Base-by-base conservation (phyloP, 345 rosid genomes). In the Corymbia maculata region DNA sequence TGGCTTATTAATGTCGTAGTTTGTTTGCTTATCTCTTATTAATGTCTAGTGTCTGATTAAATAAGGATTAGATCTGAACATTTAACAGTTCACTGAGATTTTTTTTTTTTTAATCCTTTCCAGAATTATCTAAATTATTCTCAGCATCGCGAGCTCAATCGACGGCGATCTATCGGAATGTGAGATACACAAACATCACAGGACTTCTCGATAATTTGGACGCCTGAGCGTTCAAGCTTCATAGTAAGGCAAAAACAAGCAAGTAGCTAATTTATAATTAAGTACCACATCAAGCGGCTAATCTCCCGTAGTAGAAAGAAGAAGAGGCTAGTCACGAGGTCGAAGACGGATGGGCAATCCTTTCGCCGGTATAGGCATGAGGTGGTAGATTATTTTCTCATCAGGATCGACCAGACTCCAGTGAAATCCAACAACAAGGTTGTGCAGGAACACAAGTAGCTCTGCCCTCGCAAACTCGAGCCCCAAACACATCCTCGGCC, bases 371-470 rank as follows among this genome's bases (percentile, higher is more conserved):
- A 86, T 68, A 5, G 88, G 89, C 85, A 88, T 36, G 28, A 89
- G 91, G 57, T 88, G 87, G 28, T 86, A 88, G 28, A 68, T 53
- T n/a, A 91, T 26, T 44, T 61, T 87, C 59, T 91, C 90, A 21
- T 36, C 88, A 13, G 92, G 87, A 9, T 15, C 52, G 75, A 79
- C 9, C 12, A 87, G 30, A 26, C 87, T 88, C 92, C 91, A 91
- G 8, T 75, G 70, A 90, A 91, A 91, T 30, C 57, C 85, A 16
- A 21, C 87, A 14, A 89, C 55, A 61, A 91, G 53, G 22, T 88
- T 88, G 87, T 91, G 92, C 61, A 91, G 55, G 88, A 91, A 91
- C 47, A 91, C 88, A 3, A 91, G 91, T 3, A 91, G 85, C 80
- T 86, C 89, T 4, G 87, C 44, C 28, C 90, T 70, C 3, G 91